Evolutionary conservation across 2,329 filamentous ascomycete species (phyloP).

Genomic region (Metarhizium sp.): DNA sequence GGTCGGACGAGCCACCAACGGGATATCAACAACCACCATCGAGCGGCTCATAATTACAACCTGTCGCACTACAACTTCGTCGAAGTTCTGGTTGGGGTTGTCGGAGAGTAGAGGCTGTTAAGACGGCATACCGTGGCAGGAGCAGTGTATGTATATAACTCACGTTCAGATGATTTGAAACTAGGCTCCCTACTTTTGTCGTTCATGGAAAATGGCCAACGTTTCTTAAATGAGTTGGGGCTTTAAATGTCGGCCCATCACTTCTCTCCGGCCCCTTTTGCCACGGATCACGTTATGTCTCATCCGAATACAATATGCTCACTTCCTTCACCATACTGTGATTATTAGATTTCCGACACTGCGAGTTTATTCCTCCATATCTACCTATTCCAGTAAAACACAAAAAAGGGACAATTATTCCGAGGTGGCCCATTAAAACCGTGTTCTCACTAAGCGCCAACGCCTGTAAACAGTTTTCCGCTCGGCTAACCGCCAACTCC

Average conservation of each 20-base stretch:
- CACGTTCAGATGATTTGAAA: too few species aligned
- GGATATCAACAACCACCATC: neutral
- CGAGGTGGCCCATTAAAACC: neutral
- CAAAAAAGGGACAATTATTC: neutral
- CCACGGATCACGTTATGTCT: too few species aligned
- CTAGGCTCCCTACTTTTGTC: too few species aligned
- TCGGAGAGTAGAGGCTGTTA: neutral
- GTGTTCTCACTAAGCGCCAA: neutral
- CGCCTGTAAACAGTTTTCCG: neutral
- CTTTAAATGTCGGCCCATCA: too few species aligned
- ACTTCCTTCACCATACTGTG: too few species aligned
- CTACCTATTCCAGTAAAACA: neutral
- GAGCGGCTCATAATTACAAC: too few species aligned
- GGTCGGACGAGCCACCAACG: conserved; percentile 23
- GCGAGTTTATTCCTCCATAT: too few species aligned
- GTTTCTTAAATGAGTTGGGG: too few species aligned
- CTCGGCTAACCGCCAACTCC: neutral
- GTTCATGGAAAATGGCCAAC: too few species aligned
- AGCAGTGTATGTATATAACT: neutral
- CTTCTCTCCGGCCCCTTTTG: too few species aligned
- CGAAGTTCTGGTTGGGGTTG: neutral
- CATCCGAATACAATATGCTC: too few species aligned
- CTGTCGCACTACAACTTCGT: neutral
- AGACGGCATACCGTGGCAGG: neutral
- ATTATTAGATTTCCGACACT: too few species aligned